These are phyloP conservation scores for Huntiella moniliformis DNA, from an alignment of 2,329 filamentous ascomycete genomes.

Conservation along the genomic window DNA sequence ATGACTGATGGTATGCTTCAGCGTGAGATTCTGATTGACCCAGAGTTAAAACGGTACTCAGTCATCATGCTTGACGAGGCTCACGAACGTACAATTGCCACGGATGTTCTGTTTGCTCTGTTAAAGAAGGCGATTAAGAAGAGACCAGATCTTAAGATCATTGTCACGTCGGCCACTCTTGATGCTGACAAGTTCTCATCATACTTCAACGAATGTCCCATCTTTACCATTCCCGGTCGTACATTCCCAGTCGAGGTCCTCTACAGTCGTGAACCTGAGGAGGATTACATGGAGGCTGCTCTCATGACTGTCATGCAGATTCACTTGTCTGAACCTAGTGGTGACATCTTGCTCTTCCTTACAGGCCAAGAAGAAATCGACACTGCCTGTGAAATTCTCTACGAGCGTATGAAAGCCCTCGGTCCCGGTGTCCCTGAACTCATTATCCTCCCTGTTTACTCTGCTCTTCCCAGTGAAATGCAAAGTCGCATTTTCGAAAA, in stretches of 20 bases:
- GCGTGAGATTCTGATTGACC: constrained; percentile 83
- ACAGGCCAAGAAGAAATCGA: constrained; percentile 98
- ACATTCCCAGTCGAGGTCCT: constrained; percentile 93
- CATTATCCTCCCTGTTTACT: constrained; percentile 89
- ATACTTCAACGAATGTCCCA: constrained; percentile 91
- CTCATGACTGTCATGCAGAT: constrained; percentile 98
- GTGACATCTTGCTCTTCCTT: constrained; percentile 91
- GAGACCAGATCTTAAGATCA: constrained; percentile 75
- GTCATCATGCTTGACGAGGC: constrained; percentile 98
- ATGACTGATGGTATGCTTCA: constrained; percentile 99
- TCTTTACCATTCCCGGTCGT: constrained; percentile 87
- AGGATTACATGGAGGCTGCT: constrained; percentile 84
- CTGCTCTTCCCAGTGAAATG: constrained; percentile 79
- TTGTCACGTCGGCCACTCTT: constrained; percentile 89
- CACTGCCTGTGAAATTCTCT: constrained; percentile 78
- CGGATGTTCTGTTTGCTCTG: constrained; percentile 83
- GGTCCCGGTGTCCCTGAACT: constrained; percentile 82
- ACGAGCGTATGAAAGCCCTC: constrained; percentile 88
- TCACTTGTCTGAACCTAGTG: constrained; percentile 75
- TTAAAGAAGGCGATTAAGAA: constrained; percentile 83
- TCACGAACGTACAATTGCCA: constrained; percentile 90
- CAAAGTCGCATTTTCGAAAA: constrained; percentile 91
- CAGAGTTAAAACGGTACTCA: constrained; percentile 73
- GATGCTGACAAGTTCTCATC: constrained; percentile 95
- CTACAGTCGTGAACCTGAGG: constrained; percentile 86